A percentile compares a stretch with the other conserved stretches of the same genome.
These are phyloP conservation scores for Ocimum tenuiflorum DNA, from an alignment of 257 asterid species.

Conservation along the genomic window DNA sequence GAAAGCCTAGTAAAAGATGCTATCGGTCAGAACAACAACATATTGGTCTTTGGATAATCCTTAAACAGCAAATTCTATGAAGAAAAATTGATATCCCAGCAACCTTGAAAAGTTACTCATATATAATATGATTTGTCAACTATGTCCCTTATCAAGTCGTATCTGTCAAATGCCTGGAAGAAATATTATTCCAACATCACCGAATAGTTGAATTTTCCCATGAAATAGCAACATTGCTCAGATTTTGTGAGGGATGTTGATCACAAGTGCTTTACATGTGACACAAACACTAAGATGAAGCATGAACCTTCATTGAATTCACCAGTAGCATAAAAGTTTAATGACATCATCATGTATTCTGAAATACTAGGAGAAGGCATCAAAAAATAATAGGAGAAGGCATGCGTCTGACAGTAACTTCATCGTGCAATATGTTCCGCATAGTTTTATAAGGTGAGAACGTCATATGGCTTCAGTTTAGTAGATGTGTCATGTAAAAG, in stretches of 20 bases:
- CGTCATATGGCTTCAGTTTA: too few species aligned
- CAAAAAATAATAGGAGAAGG: not conserved
- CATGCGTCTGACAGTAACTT: not conserved
- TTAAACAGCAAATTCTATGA: not conserved
- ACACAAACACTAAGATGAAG: not conserved
- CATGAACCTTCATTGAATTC: not conserved
- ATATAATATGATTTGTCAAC: not conserved
- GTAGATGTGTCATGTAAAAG: too few species aligned
- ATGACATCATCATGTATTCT: not conserved
- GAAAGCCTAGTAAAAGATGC: not conserved
- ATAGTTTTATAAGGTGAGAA: not conserved
- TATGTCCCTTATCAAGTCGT: not conserved
- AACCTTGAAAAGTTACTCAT: not conserved
- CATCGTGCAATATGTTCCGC: not conserved
- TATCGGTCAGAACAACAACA: not conserved
- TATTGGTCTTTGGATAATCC: not conserved
- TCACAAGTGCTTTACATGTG: not conserved
- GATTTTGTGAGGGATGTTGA: too few species aligned
- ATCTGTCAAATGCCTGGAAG: not conserved
- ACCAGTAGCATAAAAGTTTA: not conserved
- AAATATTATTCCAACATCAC: too few species aligned
- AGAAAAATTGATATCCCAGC: not conserved
- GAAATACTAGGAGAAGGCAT: not conserved
- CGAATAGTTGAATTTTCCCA: not conserved
- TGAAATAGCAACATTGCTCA: too few species aligned